Percentiles rank a stretch among this genome's conserved stretches.
phyloP scores from a whole-genome alignment of 305 asterid genomes.

The Fraxinus paxiana region DNA sequence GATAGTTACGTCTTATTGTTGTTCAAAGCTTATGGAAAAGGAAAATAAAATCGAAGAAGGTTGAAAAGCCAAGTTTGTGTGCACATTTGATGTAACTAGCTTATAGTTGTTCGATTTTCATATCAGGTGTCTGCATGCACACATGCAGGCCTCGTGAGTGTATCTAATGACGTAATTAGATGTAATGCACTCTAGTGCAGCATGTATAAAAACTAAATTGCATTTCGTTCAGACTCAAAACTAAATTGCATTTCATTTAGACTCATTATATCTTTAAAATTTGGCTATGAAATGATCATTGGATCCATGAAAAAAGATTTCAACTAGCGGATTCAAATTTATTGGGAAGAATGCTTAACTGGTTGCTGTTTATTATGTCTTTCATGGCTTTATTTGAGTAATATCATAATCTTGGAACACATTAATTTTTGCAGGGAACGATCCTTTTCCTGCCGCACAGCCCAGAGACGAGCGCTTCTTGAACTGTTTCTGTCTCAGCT shows the following conservation, averaged over 20 bases:
- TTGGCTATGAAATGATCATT: neutral
- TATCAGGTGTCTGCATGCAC: neutral
- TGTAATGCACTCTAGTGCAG: neutral
- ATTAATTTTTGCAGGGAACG: slow-evolving; percentile 29
- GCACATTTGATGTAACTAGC: neutral
- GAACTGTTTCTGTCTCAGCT: slow-evolving; percentile 66
- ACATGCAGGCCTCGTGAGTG: neutral
- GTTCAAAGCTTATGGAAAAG: neutral
- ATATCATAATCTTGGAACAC: neutral
- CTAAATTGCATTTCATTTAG: neutral
- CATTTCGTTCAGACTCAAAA: neutral
- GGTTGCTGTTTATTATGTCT: neutral
- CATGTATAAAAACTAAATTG: neutral
- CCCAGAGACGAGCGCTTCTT: slow-evolving; percentile 67
- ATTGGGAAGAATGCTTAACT: neutral
- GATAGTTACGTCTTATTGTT: neutral
- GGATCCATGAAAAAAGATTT: neutral
- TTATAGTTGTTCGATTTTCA: neutral
- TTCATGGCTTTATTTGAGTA: neutral
- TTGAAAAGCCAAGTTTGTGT: neutral
- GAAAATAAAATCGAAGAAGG: neutral
- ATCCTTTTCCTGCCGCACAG: slow-evolving; percentile 46
- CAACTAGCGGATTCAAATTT: neutral
- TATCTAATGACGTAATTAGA: neutral
- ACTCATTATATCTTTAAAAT: neutral